Percentiles rank a stretch among this genome's conserved stretches.
Evolutionary conservation across 2,329 filamentous ascomycete genomes (phyloP).

Genomic region (Laburnicola sp.): DNA sequence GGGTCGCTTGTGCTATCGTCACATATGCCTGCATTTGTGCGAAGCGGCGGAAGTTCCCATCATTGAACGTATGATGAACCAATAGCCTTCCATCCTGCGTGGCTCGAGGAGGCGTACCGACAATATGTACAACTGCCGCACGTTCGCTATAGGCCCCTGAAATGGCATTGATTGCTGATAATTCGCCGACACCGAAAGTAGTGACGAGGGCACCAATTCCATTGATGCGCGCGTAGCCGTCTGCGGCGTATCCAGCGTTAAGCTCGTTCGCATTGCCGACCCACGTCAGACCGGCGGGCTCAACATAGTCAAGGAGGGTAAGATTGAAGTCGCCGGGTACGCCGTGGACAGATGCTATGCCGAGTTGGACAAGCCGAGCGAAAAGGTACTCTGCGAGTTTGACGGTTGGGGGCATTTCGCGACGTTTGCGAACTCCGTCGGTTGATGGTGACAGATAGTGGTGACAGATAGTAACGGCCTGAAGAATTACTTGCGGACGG

Average conservation of each 20-base stretch:
- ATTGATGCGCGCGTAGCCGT: conserved; percentile 59
- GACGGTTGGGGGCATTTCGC: conserved; percentile 1
- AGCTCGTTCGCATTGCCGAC: conserved; percentile 59
- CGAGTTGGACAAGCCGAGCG: conserved; percentile 41
- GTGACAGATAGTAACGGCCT: too few relatives aligned
- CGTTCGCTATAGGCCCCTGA: conserved; percentile 75
- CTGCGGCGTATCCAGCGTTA: conserved; percentile 58
- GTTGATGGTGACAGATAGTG: too few relatives aligned
- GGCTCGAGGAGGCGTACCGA: conserved; percentile 54
- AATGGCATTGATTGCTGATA: conserved; percentile 72
- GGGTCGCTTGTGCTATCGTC: conserved; percentile 48
- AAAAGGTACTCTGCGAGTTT: conserved; percentile 30
- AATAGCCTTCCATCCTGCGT: conserved; percentile 50
- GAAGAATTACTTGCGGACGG: too few relatives aligned
- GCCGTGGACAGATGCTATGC: conserved; percentile 48
- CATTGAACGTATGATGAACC: conserved; percentile 70
- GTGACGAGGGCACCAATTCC: conserved; percentile 70
- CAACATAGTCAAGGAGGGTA: conserved; percentile 39
- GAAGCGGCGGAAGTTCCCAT: conserved; percentile 58
- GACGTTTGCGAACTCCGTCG: too few relatives aligned
- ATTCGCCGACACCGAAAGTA: conserved; percentile 71
- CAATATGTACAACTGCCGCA: conserved; percentile 67
- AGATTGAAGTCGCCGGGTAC: conserved; percentile 45
- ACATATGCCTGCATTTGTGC: conserved; percentile 55
- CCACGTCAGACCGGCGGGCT: conserved; percentile 43